phyloP scores from a whole-genome alignment of 2,329 filamentous ascomycete species.

The Fusarium succisae region DNA sequence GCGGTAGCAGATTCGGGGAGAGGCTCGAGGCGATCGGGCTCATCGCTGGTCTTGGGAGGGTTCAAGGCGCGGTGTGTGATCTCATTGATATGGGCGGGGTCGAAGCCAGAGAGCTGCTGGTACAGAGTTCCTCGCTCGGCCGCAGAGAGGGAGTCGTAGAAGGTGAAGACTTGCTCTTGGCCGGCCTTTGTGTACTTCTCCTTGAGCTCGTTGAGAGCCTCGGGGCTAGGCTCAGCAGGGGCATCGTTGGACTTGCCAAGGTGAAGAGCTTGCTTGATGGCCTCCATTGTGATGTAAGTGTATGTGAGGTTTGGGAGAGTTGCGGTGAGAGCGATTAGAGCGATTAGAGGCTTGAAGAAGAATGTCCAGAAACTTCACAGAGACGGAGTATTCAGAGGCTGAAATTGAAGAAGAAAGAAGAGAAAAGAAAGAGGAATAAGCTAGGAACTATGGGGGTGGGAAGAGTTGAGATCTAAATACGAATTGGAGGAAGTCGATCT shows the following conservation, averaged over 20 bases:
- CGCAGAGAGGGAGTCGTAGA: conserved; percentile 79
- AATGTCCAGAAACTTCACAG: not conserved
- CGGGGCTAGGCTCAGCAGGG: conserved; percentile 65
- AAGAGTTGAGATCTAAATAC: conserved; percentile 34
- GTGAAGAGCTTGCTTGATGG: conserved; percentile 55
- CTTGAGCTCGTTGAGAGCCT: conserved; percentile 76
- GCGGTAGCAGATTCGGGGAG: conserved; percentile 87
- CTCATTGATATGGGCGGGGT: conserved; percentile 87
- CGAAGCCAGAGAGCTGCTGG: conserved; percentile 82
- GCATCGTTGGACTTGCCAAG: conserved; percentile 45
- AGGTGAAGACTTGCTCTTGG: conserved; percentile 81
- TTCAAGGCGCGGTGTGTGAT: conserved; percentile 85
- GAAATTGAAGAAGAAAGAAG: conserved; percentile 3
- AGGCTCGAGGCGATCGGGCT: conserved; percentile 75
- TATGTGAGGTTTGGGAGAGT: conserved; percentile 17
- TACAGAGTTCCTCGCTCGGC: conserved; percentile 82
- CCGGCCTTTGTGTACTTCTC: conserved; percentile 79
- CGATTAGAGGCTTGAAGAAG: conserved; percentile 8
- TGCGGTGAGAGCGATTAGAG: conserved; percentile 22
- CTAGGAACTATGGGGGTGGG: conserved; percentile 22
- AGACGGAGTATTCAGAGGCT: conserved; percentile 3
- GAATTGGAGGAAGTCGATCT: conserved; percentile 27
- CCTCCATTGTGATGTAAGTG: conserved; percentile 50
- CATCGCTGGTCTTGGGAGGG: conserved; percentile 72
- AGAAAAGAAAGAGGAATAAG: conserved; percentile 26